A percentile compares a stretch with the other conserved stretches of the same genome.
Conservation (phyloP, 768 basidiomycete genomes). For the Lactifluus subvellereus region DNA sequence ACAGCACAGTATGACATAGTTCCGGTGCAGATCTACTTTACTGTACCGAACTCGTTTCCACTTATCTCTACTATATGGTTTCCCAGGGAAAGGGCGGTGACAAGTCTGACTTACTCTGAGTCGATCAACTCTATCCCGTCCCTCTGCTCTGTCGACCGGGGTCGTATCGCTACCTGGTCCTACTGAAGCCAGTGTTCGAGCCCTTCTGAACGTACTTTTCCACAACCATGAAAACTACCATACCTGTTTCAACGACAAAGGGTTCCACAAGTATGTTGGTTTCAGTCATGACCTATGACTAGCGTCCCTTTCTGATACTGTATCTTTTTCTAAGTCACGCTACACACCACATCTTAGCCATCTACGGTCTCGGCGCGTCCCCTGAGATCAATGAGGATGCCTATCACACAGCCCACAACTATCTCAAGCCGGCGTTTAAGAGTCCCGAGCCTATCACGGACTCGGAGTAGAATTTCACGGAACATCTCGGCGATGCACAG, state of each 20-base stretch:
- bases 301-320: not conserved
- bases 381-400: slow-evolving; percentile 38
- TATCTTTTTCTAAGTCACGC: slow-evolving; percentile 39
- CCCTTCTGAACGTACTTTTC: slow-evolving; percentile 31
- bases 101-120: not conserved
- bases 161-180: slow-evolving; percentile 9
- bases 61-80: not conserved
- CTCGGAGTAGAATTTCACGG: slow-evolving; percentile 39
- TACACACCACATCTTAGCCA: slow-evolving; percentile 51
- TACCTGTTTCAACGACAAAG: slow-evolving; percentile 44
- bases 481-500: slow-evolving; percentile 54
- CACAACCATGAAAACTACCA: slow-evolving; percentile 50
- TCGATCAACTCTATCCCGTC: slow-evolving; percentile 12
- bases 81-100: not conserved
- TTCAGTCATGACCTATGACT: not conserved
- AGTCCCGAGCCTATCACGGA: slow-evolving; percentile 43
- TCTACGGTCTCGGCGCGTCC: slow-evolving; percentile 55
- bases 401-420: slow-evolving; percentile 37
- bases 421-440: slow-evolving; percentile 35
- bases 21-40: no score
- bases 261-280: slow-evolving; percentile 31
- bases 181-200: not conserved
- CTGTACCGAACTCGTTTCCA: no score
- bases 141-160: slow-evolving; percentile 7
- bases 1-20: no score